Conservation (phyloP, 2,329 filamentous ascomycete species). For the Curvularia sp. region DNA sequence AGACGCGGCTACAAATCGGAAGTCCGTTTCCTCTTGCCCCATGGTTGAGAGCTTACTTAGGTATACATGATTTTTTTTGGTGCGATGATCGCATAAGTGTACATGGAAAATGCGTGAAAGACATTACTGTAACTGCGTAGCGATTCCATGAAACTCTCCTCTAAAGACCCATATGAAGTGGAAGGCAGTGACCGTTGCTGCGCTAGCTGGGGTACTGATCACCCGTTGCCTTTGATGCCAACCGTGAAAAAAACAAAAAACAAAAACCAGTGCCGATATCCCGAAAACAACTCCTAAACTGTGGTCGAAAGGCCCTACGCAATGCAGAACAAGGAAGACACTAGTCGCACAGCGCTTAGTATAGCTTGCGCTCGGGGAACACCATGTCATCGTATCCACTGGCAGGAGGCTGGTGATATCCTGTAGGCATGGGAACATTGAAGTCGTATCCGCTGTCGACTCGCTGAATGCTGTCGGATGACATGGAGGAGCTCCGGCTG, state of each 20-base stretch:
- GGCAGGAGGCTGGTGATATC: constrained; percentile 32
- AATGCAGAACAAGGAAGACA: neutral
- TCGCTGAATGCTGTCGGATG: constrained; percentile 39
- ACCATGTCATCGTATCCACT: constrained; percentile 45
- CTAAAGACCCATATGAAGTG: constrained; percentile 6
- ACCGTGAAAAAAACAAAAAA: neutral
- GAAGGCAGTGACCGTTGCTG: constrained; percentile 27
- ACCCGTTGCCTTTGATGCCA: constrained; percentile 16
- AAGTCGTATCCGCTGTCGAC: constrained; percentile 43
- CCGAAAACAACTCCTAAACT: constrained; percentile 10
- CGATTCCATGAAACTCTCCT: constrained; percentile 6
- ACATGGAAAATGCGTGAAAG: constrained; percentile 11
- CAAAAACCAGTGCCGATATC: constrained; percentile 9
- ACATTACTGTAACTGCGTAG: constrained; percentile 10
- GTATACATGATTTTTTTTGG: constrained; percentile 11
- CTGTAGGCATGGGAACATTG: constrained; percentile 36
- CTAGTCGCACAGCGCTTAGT: constrained; percentile 18
- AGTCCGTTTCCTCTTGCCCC: neutral
- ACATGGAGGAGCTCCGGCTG: constrained; percentile 45
- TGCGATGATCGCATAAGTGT: neutral
- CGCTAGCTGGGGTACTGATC: constrained; percentile 29
- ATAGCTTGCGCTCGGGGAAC: constrained; percentile 47
- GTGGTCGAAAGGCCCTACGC: constrained; percentile 2
- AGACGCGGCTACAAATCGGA: neutral
- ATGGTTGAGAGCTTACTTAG: neutral